phyloP scores from a whole-genome alignment of 306 rosid genomes.

The Quercus glauca region DNA sequence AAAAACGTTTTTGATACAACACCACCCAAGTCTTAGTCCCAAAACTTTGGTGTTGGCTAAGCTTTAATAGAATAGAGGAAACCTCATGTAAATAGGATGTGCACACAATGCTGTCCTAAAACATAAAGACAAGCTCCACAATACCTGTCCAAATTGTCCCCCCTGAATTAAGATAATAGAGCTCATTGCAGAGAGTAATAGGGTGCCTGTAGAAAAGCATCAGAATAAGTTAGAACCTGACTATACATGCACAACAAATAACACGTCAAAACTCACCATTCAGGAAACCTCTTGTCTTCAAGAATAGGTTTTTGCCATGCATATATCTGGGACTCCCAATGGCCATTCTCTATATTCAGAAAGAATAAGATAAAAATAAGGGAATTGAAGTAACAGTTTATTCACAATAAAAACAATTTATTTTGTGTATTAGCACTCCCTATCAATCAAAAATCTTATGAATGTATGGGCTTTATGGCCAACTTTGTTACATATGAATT shows the following conservation, averaged over 20 bases:
- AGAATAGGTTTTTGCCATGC: slow-evolving; percentile 95
- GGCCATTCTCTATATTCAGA: slow-evolving; percentile 49
- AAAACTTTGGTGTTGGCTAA: no score
- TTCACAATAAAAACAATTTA: no score
- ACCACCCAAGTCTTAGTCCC: no score
- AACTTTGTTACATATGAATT: slow-evolving; percentile 7
- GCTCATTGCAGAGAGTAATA: slow-evolving; percentile 84
- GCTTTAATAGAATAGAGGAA: no score
- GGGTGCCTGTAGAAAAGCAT: slow-evolving; percentile 69
- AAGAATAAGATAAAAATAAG: not conserved
- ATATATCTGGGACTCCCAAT: slow-evolving; percentile 88
- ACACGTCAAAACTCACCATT: slow-evolving; percentile 62
- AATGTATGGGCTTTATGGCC: slow-evolving; percentile 9
- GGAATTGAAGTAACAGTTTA: not conserved
- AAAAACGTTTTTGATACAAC: not conserved
- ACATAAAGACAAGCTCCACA: not conserved
- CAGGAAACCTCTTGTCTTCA: slow-evolving; percentile 88
- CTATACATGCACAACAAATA: slow-evolving; percentile 7
- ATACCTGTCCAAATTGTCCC: slow-evolving; percentile 97
- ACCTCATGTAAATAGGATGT: no score
- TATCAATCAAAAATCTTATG: slow-evolving; percentile 2
- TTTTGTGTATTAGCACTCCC: slow-evolving; percentile 11
- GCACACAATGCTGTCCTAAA: no score
- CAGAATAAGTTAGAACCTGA: slow-evolving; percentile 23
- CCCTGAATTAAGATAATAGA: slow-evolving; percentile 85